phyloP scores from a whole-genome alignment of 2,329 filamentous ascomycete genomes.

The Botrytis tulipae region DNA sequence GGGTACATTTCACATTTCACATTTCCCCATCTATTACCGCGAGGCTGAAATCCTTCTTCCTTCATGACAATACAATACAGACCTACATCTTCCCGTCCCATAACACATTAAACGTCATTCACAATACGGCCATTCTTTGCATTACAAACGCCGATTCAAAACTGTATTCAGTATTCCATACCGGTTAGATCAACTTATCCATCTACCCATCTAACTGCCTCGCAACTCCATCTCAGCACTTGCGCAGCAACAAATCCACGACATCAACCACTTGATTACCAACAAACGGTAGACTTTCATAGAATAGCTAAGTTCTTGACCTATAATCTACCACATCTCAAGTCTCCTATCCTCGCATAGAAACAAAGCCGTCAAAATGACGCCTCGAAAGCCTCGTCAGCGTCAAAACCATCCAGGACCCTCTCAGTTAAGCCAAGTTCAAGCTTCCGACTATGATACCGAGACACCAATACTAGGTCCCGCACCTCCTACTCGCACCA shows the following conservation, averaged over 20 bases:
- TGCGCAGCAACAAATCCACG: neutral
- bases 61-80: neutral
- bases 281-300: neutral
- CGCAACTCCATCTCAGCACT: neutral
- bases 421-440: constrained; percentile 37
- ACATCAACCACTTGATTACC: neutral
- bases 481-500: constrained; percentile 53
- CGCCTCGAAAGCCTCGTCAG: constrained; percentile 41
- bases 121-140: neutral
- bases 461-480: constrained; percentile 43
- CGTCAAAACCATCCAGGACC: constrained; percentile 39
- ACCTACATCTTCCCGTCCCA: no score
- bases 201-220: neutral
- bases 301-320: neutral
- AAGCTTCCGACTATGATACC: constrained; percentile 54
- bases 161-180: no score
- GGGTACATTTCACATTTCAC: neutral
- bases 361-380: constrained; percentile 34
- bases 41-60: constrained; percentile 1
- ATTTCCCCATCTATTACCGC: neutral
- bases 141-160: neutral
- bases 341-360: neutral
- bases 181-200: neutral
- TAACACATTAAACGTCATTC: neutral
- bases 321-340: neutral